These are phyloP conservation scores for Cardamine occulta DNA, from an alignment of 345 rosid species.

Conservation along the genomic window DNA sequence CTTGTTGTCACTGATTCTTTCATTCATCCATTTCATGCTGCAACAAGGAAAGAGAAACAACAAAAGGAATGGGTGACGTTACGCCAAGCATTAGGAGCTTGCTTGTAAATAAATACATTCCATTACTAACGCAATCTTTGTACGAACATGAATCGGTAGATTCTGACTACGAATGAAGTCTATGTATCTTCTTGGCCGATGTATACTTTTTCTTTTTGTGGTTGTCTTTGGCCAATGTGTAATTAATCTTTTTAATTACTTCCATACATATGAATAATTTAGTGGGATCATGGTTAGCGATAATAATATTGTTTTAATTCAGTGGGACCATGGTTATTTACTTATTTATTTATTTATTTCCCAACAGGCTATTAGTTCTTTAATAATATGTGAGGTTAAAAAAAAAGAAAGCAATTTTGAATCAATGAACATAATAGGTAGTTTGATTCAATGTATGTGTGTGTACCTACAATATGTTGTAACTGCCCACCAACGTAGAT, in stretches of 20 bases:
- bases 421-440: background rate
- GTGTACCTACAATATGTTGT: background rate
- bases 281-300: no score
- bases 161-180: background rate
- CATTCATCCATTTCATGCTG: constrained; percentile 61
- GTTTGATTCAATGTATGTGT: background rate
- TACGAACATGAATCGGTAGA: background rate
- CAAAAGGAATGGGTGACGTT: constrained; percentile 10
- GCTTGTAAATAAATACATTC: constrained; percentile 5
- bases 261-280: background rate
- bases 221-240: no score
- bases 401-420: background rate
- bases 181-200: background rate
- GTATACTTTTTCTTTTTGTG: background rate
- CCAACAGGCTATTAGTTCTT: background rate
- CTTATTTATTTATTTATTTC: no score
- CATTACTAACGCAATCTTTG: background rate
- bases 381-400: no score
- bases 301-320: background rate
- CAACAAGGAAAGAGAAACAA: constrained; percentile 30
- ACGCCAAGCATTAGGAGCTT: constrained; percentile 16
- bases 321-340: background rate
- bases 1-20: constrained; percentile 51
- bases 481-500: constrained; percentile 5
- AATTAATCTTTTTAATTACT: background rate